Evolutionary conservation across 2,329 filamentous ascomycete species (phyloP).

Genomic region (Aspergillus ruber): DNA sequence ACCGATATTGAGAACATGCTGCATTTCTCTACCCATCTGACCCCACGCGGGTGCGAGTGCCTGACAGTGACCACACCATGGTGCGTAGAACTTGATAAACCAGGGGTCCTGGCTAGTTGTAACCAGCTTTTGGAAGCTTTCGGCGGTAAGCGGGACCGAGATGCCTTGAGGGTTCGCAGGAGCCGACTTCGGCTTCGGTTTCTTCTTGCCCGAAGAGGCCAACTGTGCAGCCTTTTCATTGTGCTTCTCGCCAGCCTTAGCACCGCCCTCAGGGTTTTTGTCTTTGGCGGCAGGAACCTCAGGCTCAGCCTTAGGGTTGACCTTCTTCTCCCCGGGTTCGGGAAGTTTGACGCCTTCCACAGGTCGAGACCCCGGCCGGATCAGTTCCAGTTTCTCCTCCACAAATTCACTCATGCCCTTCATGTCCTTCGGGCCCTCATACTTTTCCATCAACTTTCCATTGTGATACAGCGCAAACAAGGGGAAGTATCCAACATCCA

Average conservation of each 20-base stretch:
- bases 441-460: constrained; percentile 59
- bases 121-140: constrained; percentile 79
- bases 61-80: constrained; percentile 95
- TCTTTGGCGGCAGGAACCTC: constrained; percentile 37
- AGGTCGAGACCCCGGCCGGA: constrained; percentile 74
- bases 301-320: constrained; percentile 38
- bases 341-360: constrained; percentile 62
- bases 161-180: constrained; percentile 69
- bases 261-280: constrained; percentile 34
- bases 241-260: constrained; percentile 35
- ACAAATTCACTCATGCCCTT: constrained; percentile 61
- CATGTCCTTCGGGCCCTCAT: constrained; percentile 64
- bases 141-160: constrained; percentile 69
- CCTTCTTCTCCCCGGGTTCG: constrained; percentile 56
- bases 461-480: constrained; percentile 75
- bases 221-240: constrained; percentile 33
- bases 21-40: constrained; percentile 85
- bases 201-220: constrained; percentile 31
- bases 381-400: constrained; percentile 68
- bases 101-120: constrained; percentile 84
- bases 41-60: constrained; percentile 85
- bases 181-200: constrained; percentile 46
- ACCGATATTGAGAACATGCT: constrained; percentile 80
- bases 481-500: constrained; percentile 66
- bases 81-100: constrained; percentile 99